Base-by-base conservation (phyloP, 2,329 filamentous ascomycete species). In the Verticillium nonalfalfae region DNA sequence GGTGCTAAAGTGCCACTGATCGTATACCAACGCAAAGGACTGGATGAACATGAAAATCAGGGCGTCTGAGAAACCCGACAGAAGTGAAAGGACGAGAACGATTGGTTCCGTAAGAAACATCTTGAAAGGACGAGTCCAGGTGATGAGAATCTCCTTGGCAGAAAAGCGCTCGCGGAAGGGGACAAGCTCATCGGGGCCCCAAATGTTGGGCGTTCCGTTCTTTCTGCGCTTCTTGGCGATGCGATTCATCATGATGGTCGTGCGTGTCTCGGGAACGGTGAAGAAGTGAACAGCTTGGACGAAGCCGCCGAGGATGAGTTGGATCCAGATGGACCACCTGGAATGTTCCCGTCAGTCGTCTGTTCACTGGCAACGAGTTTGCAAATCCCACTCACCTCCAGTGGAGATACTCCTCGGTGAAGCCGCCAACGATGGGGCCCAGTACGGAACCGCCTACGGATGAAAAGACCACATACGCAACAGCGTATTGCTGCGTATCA, bases 11-110 rank as follows among this genome's bases (percentile, higher is more conserved):
- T 75, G 68, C 87, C 87, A 92, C 68, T 90, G 86, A 15, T 77
- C 73, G 68, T 90, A 90, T 2, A 92, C 88, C 1, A 90, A 78
- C 0, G 77, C 74, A 66, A 90, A 92, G 0, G 85, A 89, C 71
- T 91, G 87, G 60, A 91, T 85, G 71, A 89, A 90, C 79, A 90
- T 90, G 77, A 91, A 92, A 74, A 91, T 91, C 4, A 92, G 81
- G 2, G 88, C 88, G 62, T 91, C 89, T 10, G 83, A 86, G 77
- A 91, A 91, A 36, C 89, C 89, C 3, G 84, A 88, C 5, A 91
- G 84, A 0, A 91, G 80, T 1, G 89, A 91, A 5, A 91, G 78
- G 40, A 82, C 84, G 15, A 89, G 76, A 11, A 91, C 89, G 61
- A 92, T 92, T 4, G 90, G 89, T 74, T 93, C 90, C 1, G 85